These are phyloP conservation scores for Scenedesmus sp. DNA, from an alignment of 163 green algal species.

Conservation along the genomic window DNA sequence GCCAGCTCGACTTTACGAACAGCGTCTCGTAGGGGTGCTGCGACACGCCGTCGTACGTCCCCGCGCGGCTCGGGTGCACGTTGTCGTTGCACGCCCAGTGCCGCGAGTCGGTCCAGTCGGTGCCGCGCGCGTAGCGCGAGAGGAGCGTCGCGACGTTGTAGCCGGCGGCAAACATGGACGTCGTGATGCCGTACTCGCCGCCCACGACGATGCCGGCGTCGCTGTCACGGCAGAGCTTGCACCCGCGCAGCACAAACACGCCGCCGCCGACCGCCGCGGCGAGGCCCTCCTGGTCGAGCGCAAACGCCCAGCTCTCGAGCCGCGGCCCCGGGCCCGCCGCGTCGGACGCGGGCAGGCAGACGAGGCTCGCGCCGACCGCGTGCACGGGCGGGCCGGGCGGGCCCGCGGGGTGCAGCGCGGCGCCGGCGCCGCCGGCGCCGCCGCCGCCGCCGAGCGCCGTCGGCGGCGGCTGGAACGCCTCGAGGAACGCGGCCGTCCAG, in stretches of 20 bases:
- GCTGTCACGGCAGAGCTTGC: slow-evolving; percentile 61
- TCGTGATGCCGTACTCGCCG: slow-evolving; percentile 82
- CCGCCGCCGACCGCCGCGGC: slow-evolving; percentile 49
- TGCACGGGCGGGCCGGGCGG: slow-evolving; percentile 44
- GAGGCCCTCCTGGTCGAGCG: slow-evolving; percentile 65
- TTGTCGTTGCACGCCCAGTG: slow-evolving; percentile 74
- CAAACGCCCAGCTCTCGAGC: slow-evolving; percentile 84
- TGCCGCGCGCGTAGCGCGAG: slow-evolving; percentile 63
- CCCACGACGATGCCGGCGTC: slow-evolving; percentile 57
- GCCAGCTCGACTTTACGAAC: slow-evolving; percentile 70
- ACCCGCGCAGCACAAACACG: slow-evolving; percentile 65
- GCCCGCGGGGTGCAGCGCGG: neutral
- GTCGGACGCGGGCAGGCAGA: slow-evolving; percentile 74
- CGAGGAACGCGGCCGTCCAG: slow-evolving; percentile 76
- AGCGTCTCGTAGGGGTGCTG: slow-evolving; percentile 49
- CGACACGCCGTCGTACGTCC: slow-evolving; percentile 35
- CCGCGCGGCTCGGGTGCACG: slow-evolving; percentile 50
- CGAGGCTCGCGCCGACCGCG: slow-evolving; percentile 71
- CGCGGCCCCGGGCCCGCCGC: slow-evolving; percentile 70
- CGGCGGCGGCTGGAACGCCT: slow-evolving; percentile 30
- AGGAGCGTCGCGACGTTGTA: slow-evolving; percentile 83
- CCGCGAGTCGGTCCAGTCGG: slow-evolving; percentile 60
- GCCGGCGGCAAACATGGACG: slow-evolving; percentile 60
- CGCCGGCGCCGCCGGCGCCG: neutral
- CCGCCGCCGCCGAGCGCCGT: neutral